Base-by-base conservation (phyloP, 2,329 filamentous ascomycete genomes). In the Salinomyces thailandicus region DNA sequence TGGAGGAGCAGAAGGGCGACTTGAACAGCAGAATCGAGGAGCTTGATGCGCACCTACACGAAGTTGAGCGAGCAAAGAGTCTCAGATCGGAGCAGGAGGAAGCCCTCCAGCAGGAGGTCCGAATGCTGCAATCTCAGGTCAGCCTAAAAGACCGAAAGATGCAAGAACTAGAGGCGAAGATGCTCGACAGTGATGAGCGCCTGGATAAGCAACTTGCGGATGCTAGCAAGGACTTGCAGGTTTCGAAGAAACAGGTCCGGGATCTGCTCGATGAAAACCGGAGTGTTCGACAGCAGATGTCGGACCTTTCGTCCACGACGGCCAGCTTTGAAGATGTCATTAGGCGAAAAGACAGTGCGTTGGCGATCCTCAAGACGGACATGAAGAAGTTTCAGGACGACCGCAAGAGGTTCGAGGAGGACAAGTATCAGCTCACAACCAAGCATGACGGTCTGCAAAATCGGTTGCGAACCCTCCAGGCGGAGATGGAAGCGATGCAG, bases 261-360 rank as follows among this genome's bases (percentile, higher is more conserved):
- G 79, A 85, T 14, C 71, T 95, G 1, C 60, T 77, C 2, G 77
- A 80, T 4, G 89, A 98, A 54, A 93, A 93, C 48, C 74, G 77
- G 9, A 77, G 82, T 30, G 75, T 93, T 31, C 81, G 93, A 36
- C 76, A 86, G 50, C 86, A 95, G 52, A 77, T 98, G 36, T 74
- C 82, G 0, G 79, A 94, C 47, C 68, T 98, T 13, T 91, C 91
- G 0, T 79, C 85, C 33, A 95, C 89, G 0, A 94, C 89, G 1
- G 93, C 86, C 0, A 85, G 87, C 54, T 96, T 94, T 47, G 91
- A 98, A 60, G 89, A 96, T 51, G 73, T 96, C 29, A 81, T 98
- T 16, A 75, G 86, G 16, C 80, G 83, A 41, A 98, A 96, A 58
- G 91, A 98, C 56, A 94, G 87, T 58, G 93, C 98, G 55, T 68